Evolutionary conservation across 2,329 filamentous ascomycete species (phyloP).

Genomic region (Hypoxylon sp.): DNA sequence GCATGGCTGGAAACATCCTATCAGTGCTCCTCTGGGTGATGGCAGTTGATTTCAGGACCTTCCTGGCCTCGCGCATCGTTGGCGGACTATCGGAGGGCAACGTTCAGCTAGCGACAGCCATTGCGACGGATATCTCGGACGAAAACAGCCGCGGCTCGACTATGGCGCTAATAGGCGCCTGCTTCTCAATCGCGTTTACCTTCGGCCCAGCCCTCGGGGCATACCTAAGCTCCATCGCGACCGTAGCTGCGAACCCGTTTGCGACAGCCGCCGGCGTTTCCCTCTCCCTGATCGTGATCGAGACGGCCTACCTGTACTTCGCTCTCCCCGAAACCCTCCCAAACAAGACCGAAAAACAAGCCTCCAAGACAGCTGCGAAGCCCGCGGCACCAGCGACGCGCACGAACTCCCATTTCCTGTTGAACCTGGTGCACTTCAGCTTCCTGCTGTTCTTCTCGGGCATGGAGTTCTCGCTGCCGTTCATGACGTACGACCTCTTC

Average conservation of each 20-base stretch:
- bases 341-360: conserved; percentile 60
- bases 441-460: conserved; percentile 98
- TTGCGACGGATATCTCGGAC: conserved; percentile 95
- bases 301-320: conserved; percentile 89
- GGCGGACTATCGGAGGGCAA: conserved; percentile 97
- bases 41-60: conserved; percentile 94
- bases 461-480: conserved; percentile 97
- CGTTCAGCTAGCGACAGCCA: conserved; percentile 94
- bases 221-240: conserved; percentile 81
- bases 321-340: conserved; percentile 90
- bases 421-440: conserved; percentile 88
- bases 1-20: conserved; percentile 93
- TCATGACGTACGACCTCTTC: conserved; percentile 97
- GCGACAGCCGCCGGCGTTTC: conserved; percentile 92
- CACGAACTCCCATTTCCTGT: conserved; percentile 85
- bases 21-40: conserved; percentile 95
- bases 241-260: conserved; percentile 91
- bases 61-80: conserved; percentile 91
- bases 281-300: conserved; percentile 84
- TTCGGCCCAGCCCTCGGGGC: conserved; percentile 95
- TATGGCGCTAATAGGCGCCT: conserved; percentile 96
- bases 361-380: conserved; percentile 47
- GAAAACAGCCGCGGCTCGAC: conserved; percentile 86
- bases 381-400: conserved; percentile 58
- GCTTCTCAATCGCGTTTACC: conserved; percentile 97